Conservation (phyloP, 2,329 filamentous ascomycete genomes). For the Cercospora citrullina region DNA sequence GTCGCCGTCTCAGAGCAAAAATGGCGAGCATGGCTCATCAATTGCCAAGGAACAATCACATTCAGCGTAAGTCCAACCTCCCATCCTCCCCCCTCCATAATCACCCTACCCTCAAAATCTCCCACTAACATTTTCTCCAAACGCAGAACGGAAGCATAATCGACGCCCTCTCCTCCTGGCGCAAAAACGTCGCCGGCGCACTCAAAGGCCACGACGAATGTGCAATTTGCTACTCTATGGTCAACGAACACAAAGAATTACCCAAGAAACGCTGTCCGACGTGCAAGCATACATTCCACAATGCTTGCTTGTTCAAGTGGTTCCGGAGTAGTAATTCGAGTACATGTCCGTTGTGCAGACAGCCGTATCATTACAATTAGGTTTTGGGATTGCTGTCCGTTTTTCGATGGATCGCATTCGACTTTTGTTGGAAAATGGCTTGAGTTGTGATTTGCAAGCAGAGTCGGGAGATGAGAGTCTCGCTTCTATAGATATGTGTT, state of each 20-base stretch:
- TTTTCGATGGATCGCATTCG: background rate
- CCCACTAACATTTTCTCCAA: background rate
- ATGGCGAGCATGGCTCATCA: slow-evolving; percentile 88
- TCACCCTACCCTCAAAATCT: no score
- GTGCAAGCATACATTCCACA: slow-evolving; percentile 93
- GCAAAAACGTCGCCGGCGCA: slow-evolving; percentile 80
- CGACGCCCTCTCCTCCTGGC: slow-evolving; percentile 82
- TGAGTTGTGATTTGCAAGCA: no score
- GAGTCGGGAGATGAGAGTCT: no score
- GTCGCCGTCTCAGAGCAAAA: slow-evolving; percentile 88
- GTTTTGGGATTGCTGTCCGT: background rate
- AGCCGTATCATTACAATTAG: slow-evolving; percentile 71
- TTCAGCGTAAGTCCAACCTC: slow-evolving; percentile 62
- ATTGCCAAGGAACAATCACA: slow-evolving; percentile 87
- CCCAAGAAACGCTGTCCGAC: slow-evolving; percentile 90
- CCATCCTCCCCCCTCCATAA: background rate
- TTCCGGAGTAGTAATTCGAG: slow-evolving; percentile 91
- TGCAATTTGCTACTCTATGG: slow-evolving; percentile 85
- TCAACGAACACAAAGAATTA: slow-evolving; percentile 82
- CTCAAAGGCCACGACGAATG: slow-evolving; percentile 94
- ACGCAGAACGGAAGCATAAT: slow-evolving; percentile 75
- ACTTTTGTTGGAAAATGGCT: no score
- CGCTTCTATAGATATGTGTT: no score
- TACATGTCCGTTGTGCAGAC: slow-evolving; percentile 89
- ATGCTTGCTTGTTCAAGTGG: slow-evolving; percentile 90